Conservation (phyloP, 2,329 filamentous ascomycete genomes). For the Incumbomyces delicatus region DNA sequence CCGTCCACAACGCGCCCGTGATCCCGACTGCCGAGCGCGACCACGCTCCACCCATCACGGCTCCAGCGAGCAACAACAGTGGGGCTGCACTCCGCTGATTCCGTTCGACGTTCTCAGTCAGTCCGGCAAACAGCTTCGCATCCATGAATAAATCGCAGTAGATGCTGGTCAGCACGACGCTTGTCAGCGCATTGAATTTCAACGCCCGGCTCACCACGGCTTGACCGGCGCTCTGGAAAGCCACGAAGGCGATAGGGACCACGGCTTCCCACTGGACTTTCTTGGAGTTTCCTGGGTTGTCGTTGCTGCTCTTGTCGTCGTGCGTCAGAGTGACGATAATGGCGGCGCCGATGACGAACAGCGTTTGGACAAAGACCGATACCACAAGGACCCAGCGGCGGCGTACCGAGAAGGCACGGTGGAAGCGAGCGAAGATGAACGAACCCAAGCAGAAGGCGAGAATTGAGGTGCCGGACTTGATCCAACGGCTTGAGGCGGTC, state of each 20-base stretch:
- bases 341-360: conserved; percentile 28
- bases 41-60: conserved; percentile 45
- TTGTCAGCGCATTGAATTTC: conserved; percentile 61
- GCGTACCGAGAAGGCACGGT: conserved; percentile 52
- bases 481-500: conserved; percentile 48
- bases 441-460: conserved; percentile 62
- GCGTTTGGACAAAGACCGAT: conserved; percentile 47
- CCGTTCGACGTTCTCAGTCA: conserved; percentile 40
- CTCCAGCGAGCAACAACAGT: conserved; percentile 43
- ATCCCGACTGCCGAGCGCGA: conserved; percentile 44
- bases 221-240: conserved; percentile 70
- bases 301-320: conserved; percentile 29
- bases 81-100: conserved; percentile 45
- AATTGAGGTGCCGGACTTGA: conserved; percentile 63
- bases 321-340: conserved; percentile 31
- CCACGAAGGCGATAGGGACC: conserved; percentile 58
- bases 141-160: conserved; percentile 75
- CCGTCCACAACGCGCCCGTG: conserved; percentile 51
- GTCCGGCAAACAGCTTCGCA: conserved; percentile 33
- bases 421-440: conserved; percentile 59
- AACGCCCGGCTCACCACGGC: conserved; percentile 64
- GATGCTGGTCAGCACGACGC: conserved; percentile 69
- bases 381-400: conserved; percentile 55
- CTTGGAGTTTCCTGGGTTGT: conserved; percentile 25
- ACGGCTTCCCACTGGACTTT: conserved; percentile 49